Base-by-base conservation (phyloP, 805 yeast species). In the Myxozyma neotropica region DNA sequence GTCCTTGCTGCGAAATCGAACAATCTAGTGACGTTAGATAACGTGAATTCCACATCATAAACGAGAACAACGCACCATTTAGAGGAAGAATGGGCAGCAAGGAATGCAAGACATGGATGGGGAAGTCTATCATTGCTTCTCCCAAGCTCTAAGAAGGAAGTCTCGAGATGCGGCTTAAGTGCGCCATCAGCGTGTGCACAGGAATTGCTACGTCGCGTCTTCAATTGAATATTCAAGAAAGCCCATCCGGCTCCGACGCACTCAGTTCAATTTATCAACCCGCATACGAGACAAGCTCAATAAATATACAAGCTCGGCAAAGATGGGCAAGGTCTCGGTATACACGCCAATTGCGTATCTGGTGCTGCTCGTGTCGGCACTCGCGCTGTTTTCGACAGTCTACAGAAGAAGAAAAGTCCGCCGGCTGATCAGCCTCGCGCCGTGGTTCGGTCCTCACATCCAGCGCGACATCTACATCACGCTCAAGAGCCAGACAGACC, bases 1-100 rank as follows among this genome's bases (percentile, higher is more conserved):
- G 66, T 88, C 88, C 69, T 83, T 89, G 29, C 94, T 79, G 69
- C 96, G 81, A 74, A 94, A 89, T 69, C 99, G 78, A 23, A 88
- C 75, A 66, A 92, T 82, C 90, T 77, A 13, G 33, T n/a, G 48
- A 5, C 7, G 39, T 36, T 46, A 53, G 45, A 24, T 24, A 26
- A 21, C n/a, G n/a, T n/a, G n/a, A n/a, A n/a, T n/a, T n/a, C n/a
- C n/a, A n/a, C n/a, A n/a, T n/a, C 12, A 17, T 4, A 26, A 23
- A 3, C 15, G 26, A n/a, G 36, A 10, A 26, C 21, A 5, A 49
- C 24, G 17, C n/a, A 36, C 36, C 44, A 36, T 48, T 42, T 29
- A 21, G n/a, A n/a, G n/a, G n/a, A n/a, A n/a, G n/a, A n/a, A n/a
- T n/a, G n/a, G 26, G 33, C 12, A 12, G 50, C 27, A 31, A 7